A percentile compares a stretch with the other conserved stretches of the same genome.
Conservation (phyloP, 2,329 filamentous ascomycete genomes). For the Cladophialophora bantiana region DNA sequence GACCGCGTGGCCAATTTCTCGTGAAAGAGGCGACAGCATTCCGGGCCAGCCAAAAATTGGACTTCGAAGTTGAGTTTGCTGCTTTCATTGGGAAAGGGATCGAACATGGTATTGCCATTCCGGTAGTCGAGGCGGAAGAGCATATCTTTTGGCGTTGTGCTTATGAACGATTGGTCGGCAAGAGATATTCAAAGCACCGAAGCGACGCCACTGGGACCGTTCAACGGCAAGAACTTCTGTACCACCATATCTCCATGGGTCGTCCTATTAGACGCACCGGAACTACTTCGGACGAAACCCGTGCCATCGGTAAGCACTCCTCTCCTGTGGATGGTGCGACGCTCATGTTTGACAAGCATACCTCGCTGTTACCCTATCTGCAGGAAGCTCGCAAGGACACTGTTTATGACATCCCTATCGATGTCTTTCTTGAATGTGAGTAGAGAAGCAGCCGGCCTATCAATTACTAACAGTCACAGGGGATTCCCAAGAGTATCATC, state of each 20-base stretch:
- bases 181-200: conserved; percentile 26
- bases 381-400: not conserved
- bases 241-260: conserved; percentile 69
- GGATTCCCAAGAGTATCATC: conserved; percentile 35
- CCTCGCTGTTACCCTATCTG: conserved; percentile 3
- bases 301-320: conserved; percentile 4
- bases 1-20: conserved; percentile 5
- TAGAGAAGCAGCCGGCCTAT: conserved; percentile 1
- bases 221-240: conserved; percentile 67
- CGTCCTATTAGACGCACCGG: conserved; percentile 64
- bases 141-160: conserved; percentile 79
- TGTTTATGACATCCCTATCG: conserved; percentile 1
- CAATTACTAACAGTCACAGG: not conserved
- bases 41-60: conserved; percentile 68
- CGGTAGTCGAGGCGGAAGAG: conserved; percentile 69
- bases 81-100: conserved; percentile 73
- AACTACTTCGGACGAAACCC: conserved; percentile 17
- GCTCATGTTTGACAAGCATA: not conserved
- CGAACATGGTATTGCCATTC: conserved; percentile 67
- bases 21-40: not conserved
- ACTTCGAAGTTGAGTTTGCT: conserved; percentile 82
- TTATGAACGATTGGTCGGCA: conserved; percentile 84
- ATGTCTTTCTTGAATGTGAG: not conserved
- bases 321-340: not conserved
- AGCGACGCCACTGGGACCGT: conserved; percentile 58